These are phyloP conservation scores for Kuraishia ogatae DNA, from an alignment of 805 yeast species.

Conservation along the genomic window DNA sequence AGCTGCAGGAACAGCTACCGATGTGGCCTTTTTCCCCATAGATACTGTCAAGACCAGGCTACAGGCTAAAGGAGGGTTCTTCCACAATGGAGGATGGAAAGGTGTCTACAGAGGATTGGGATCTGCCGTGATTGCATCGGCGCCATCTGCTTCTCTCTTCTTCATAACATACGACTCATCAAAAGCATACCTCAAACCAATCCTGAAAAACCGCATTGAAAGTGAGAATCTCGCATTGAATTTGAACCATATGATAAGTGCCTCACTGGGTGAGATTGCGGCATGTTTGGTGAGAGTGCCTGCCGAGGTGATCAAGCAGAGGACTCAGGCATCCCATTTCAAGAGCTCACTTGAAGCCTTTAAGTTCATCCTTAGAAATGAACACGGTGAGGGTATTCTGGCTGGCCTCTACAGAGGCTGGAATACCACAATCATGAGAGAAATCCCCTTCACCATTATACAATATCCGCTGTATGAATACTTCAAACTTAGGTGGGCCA, in stretches of 20 bases:
- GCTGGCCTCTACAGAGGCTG: constrained; percentile 89
- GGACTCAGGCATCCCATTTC: constrained; percentile 71
- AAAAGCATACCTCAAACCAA: constrained; percentile 30
- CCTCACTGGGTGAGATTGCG: constrained; percentile 84
- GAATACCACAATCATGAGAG: constrained; percentile 86
- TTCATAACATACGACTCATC: constrained; percentile 78
- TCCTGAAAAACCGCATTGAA: constrained; percentile 13
- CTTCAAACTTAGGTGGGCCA: constrained; percentile 55
- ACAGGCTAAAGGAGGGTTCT: constrained; percentile 94
- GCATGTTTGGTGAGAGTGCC: constrained; percentile 96
- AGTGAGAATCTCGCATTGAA: constrained; percentile 26
- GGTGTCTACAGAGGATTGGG: constrained; percentile 93
- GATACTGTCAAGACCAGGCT: constrained; percentile 91
- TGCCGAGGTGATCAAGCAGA: constrained; percentile 90
- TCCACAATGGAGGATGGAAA: constrained; percentile 83
- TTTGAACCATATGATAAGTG: constrained; percentile 74
- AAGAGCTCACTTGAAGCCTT: constrained; percentile 61
- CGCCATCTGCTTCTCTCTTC: constrained; percentile 77
- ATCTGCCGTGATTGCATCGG: constrained; percentile 88
- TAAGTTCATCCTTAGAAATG: constrained; percentile 47
- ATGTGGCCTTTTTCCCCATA: constrained; percentile 89
- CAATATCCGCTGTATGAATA: constrained; percentile 92
- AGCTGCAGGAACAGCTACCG: constrained; percentile 94
- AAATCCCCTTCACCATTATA: constrained; percentile 92
- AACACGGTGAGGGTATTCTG: constrained; percentile 69